Conservation (phyloP, 768 basidiomycete species). For the Trametes gibbosa region DNA sequence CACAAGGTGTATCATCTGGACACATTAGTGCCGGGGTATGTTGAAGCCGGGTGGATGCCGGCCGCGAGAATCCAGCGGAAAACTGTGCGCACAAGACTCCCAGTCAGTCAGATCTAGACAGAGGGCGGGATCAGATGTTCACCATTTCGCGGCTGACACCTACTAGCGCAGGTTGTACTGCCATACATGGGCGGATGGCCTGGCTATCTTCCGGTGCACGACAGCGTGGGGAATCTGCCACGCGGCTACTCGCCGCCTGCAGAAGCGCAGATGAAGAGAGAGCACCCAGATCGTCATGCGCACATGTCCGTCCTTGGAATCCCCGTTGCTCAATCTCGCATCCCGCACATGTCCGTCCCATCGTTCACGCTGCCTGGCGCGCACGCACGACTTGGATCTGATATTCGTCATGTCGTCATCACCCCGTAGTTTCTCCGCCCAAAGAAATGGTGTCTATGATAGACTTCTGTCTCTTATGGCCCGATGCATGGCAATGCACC, state of each 20-base stretch:
- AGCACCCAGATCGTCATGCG: neutral
- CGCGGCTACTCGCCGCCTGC: constrained; percentile 9
- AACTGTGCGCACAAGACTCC: too few relatives aligned
- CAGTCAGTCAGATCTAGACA: neutral
- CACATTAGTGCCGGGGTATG: too few relatives aligned
- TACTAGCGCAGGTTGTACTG: neutral
- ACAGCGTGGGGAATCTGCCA: neutral
- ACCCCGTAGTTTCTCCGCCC: neutral
- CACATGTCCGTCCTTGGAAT: neutral
- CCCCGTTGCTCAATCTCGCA: too few relatives aligned
- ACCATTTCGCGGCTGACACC: too few relatives aligned
- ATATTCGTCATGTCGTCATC: neutral
- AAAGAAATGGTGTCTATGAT: neutral
- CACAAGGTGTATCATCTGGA: too few relatives aligned
- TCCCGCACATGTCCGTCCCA: neutral
- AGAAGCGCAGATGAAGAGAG: neutral
- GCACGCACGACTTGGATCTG: neutral
- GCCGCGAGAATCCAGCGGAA: too few relatives aligned
- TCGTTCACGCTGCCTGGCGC: neutral
- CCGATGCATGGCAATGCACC: neutral
- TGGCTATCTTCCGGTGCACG: neutral
- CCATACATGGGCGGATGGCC: neutral
- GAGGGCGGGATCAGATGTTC: neutral
- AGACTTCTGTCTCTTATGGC: constrained; percentile 1
- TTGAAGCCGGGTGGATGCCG: too few relatives aligned